Evolutionary conservation across 305 asterid species (phyloP).

Genomic region (Solanum aculeatissimum): DNA sequence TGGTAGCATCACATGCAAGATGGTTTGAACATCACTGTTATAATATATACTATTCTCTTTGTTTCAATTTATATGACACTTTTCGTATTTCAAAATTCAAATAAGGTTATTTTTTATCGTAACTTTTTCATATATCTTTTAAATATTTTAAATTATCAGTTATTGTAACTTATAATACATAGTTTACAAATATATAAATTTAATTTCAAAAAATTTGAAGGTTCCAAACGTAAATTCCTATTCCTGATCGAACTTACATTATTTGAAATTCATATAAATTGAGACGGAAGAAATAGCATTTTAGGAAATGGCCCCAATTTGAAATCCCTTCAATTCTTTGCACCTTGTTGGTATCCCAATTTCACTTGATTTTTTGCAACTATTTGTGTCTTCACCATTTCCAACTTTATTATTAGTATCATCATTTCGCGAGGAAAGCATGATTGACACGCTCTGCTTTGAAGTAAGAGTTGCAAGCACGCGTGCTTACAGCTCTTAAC

Average conservation of each 20-base stretch:
- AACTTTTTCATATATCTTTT: too few relatives aligned
- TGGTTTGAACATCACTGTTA: not conserved
- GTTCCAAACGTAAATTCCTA: too few relatives aligned
- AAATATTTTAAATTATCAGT: too few relatives aligned
- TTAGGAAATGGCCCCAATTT: not conserved
- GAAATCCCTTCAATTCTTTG: not conserved
- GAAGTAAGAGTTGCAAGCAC: constrained; percentile 13
- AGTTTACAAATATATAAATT: too few relatives aligned
- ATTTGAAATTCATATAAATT: too few relatives aligned
- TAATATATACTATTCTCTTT: not conserved
- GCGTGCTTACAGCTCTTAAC: constrained; percentile 27
- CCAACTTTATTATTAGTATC: not conserved
- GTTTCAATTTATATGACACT: too few relatives aligned
- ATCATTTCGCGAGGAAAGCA: constrained; percentile 20
- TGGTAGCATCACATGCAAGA: not conserved
- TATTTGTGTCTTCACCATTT: not conserved
- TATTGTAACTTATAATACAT: too few relatives aligned
- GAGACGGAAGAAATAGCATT: not conserved
- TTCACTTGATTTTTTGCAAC: not conserved
- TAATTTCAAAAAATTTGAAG: too few relatives aligned
- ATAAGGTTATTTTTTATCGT: too few relatives aligned
- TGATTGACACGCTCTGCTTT: constrained; percentile 42
- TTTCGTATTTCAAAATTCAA: too few relatives aligned
- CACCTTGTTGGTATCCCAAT: not conserved
- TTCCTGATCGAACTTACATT: too few relatives aligned